Conservation (phyloP, 257 asterid genomes). For the Nicotiana otophora region DNA sequence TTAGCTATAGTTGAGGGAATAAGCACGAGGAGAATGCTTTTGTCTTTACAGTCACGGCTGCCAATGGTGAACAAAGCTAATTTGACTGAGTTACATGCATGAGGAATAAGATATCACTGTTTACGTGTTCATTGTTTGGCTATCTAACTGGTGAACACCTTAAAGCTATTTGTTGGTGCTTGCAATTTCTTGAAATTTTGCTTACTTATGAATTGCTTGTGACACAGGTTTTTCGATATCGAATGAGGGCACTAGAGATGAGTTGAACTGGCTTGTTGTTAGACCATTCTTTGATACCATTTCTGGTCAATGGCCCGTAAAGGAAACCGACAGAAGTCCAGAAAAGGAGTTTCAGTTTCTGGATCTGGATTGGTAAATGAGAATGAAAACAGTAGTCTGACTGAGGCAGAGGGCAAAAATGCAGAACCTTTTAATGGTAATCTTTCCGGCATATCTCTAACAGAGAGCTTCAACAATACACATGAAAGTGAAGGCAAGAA, state of each 20-base stretch:
- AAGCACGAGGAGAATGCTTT: not conserved
- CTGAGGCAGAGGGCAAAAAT: constrained; percentile 24
- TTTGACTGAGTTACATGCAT: not conserved
- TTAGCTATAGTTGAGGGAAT: not conserved
- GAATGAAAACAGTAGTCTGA: constrained; percentile 27
- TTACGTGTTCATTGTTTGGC: not conserved
- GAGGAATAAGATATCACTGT: not conserved
- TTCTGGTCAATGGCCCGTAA: constrained; percentile 50
- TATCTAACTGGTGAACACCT: not conserved
- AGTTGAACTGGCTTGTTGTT: constrained; percentile 16
- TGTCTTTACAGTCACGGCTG: not conserved
- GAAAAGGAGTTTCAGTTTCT: constrained; percentile 39
- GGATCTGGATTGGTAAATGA: constrained; percentile 35
- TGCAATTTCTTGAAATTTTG: not conserved
- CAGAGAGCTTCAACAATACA: constrained; percentile 27
- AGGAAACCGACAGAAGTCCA: constrained; percentile 48
- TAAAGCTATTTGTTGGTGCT: not conserved
- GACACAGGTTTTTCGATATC: not conserved
- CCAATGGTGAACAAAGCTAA: not conserved
- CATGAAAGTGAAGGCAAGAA: constrained; percentile 37
- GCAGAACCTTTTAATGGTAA: constrained; percentile 38
- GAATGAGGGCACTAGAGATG: constrained; percentile 14
- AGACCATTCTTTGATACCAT: constrained; percentile 7
- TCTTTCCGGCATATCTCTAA: constrained; percentile 23
- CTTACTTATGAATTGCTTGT: not conserved